Base-by-base conservation (phyloP, 352 stramenopile species). In the Phytophthora tubulina region DNA sequence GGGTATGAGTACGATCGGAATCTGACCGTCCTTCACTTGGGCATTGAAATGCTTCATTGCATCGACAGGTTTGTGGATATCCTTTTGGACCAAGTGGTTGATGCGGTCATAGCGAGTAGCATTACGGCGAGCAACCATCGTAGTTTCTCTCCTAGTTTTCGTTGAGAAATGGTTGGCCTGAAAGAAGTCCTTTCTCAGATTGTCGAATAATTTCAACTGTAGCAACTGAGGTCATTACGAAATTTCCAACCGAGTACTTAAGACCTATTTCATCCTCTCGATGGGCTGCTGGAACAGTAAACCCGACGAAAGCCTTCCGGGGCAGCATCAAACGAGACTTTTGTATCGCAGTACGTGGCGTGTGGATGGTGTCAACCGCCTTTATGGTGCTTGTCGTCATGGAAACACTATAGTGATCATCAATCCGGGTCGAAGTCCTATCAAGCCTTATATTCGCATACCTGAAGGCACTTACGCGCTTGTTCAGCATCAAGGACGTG, bases 1-100 rank as follows among this genome's bases (percentile, higher is more conserved):
- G 11, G 75, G 75, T 15, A 67, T 68, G 8, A 82, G 67, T 11
- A 79, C 67, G 33, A 82, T 53, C 2, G 75, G 67, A 30, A 80
- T 80, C 42, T 63, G 63, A 31, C 71, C 75, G 48, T 75, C 60
- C 35, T 21, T 66, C 44, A 67, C 67, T 55, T 76, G 73, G 15
- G 66, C 50, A 32, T 83, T 80, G 41, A 83, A 80, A n/a, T 65
- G 15, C 9, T 64, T 56, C 76, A 83, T 80, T 7, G 72, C 76
- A 14, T 82, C 58, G 45, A 71, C 65, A 3, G 73, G 67, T 44
- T 76, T 78, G 17, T n/a, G 15, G 44, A 80, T 81, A 63, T 79
- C 64, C 21, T 44, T 57, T 56, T 84, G 73, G 36, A 84, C 71
- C 42, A 84, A 54, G 59, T 75, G 65, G 15, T 76, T 80, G 9